Base-by-base conservation (phyloP, 1,284 basidiomycete genomes). In the Ceratobasidium sp. region DNA sequence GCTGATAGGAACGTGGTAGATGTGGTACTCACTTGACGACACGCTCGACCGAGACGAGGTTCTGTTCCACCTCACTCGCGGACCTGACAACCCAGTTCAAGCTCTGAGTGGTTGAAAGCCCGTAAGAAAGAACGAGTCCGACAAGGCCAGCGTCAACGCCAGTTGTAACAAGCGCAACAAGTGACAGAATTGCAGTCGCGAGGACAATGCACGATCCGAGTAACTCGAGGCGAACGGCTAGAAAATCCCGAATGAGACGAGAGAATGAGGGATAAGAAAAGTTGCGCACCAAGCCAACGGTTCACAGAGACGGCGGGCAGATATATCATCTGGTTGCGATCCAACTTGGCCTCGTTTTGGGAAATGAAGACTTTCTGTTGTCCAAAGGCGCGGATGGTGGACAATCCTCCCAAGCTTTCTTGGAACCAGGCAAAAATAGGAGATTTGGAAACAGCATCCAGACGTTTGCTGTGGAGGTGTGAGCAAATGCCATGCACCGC, bases 31-130 rank as follows among this genome's bases (percentile, higher is more conserved):
- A 67, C 62, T 38, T 38, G 38, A 67, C 50, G 8, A 91, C 88
- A 10, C 90, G 83, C 78, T 93, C 92, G 7, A 92, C 91, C 72
- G 92, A 94, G 72, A 96, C 93, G 74, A 97, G 91, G 76, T 96
- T 96, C 77, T 94, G 92, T 78, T 97, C 95, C 13, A 96, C 92
- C 75, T 98, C 95, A 71, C 91, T 93, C 0, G 92, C 91, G 15
- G 88, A 89, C 50, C 93, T 85, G 5, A 96, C 93, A n/a, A 95
- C 84, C 93, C 92, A 96, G 77, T 93, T 96, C 86, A 92, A 74
- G 22, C 89, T 85, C 27, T 88, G 87, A 0, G 92, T 93, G 8
- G 90, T 89, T 72, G 86, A 91, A 77, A 97, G 80, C 1, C 92
- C 91, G 78, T 95, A 95, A 1, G 88, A 90, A 75, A 97, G 82